These are phyloP conservation scores for Beta vulgaris DNA, from an alignment of 148 eudicot species.

Conservation along the genomic window DNA sequence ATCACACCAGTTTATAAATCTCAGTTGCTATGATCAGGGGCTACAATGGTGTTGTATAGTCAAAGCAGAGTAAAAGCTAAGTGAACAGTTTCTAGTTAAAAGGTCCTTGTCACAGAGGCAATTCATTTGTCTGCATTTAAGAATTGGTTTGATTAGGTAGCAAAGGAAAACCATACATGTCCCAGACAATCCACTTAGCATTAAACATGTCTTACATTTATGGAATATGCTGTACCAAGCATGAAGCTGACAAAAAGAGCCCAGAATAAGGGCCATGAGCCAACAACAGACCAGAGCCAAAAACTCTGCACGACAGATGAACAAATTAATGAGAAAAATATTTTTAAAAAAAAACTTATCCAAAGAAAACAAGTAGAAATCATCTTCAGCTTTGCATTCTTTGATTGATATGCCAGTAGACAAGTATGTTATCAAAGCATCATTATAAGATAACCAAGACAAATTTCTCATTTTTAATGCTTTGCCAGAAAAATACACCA, in stretches of 20 bases:
- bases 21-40: background rate
- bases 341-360: background rate
- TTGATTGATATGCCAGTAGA: too few relatives aligned
- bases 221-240: slow-evolving; percentile 95
- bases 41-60: background rate
- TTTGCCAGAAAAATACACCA: background rate
- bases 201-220: slow-evolving; percentile 58
- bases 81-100: background rate
- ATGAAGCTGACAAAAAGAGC: slow-evolving; percentile 86
- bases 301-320: slow-evolving; percentile 61
- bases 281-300: slow-evolving; percentile 70
- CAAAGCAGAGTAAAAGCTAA: background rate
- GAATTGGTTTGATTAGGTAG: background rate
- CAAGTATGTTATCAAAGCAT: background rate
- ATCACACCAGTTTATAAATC: background rate
- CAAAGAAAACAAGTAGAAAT: background rate
- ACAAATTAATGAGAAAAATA: background rate
- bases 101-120: background rate
- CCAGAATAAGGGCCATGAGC: slow-evolving; percentile 92
- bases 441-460: background rate
- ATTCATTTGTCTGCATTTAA: background rate
- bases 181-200: background rate
- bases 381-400: too few relatives aligned
- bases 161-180: background rate
- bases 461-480: background rate